Evolutionary conservation across 2,329 filamentous ascomycete genomes (phyloP).

Genomic region (Xylogone sp.): DNA sequence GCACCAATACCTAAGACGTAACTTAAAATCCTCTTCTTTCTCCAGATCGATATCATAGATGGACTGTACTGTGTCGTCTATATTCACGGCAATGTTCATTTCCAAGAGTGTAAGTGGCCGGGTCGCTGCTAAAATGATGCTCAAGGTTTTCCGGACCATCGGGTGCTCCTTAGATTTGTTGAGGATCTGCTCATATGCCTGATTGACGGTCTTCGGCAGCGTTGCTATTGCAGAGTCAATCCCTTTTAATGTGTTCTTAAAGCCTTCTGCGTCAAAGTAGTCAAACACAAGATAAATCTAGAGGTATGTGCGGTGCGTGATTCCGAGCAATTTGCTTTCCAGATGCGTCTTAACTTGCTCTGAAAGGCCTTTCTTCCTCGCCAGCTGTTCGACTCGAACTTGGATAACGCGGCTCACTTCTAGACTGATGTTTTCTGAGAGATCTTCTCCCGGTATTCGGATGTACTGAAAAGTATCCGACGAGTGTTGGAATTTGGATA

Average conservation of each 20-base stretch:
- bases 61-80: not conserved
- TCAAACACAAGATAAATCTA: conserved; percentile 10
- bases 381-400: conserved; percentile 1
- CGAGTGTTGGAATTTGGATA: not conserved
- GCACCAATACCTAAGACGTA: conserved; percentile 6
- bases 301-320: conserved; percentile 12
- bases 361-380: not conserved
- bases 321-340: conserved; percentile 1
- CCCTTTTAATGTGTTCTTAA: not conserved
- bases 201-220: conserved; percentile 4
- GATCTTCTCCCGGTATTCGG: conserved; percentile 4
- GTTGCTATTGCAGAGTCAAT: conserved; percentile 1
- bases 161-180: conserved; percentile 1
- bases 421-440: conserved; percentile 5
- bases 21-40: not conserved
- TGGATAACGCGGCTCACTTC: conserved; percentile 8
- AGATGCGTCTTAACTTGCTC: not conserved
- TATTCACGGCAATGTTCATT: conserved; percentile 7
- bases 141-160: conserved; percentile 3
- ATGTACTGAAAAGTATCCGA: not conserved
- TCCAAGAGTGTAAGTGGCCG: conserved; percentile 9
- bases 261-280: not conserved
- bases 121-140: conserved; percentile 6
- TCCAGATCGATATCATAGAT: conserved; percentile 5
- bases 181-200: conserved; percentile 8